Base-by-base conservation (phyloP, 129 eudicot species). In the Tagetes erecta region DNA sequence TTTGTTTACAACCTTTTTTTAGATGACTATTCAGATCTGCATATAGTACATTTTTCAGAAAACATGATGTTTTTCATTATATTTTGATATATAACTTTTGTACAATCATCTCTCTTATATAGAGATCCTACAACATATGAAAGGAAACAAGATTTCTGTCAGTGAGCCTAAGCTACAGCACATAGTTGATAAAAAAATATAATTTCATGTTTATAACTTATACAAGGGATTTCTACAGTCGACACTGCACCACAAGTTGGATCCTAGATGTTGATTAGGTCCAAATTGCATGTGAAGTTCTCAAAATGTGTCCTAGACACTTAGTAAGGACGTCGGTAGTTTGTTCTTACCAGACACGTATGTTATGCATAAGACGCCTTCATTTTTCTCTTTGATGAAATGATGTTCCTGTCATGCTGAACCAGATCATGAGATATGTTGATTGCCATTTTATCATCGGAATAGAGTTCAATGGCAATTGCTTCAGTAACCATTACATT, bases 1-100 rank as follows among this genome's bases (percentile, higher is more conserved):
- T 20, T 47, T 39, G 34, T 34, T 65, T 67, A 59, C 63, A 55
- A 27, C 51, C 7, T 11, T 68, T 39, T 40, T 38, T 36, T 72
- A 72, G 9, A 34, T 71, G 38, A 49, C 51, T 36, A 3, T 8
- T 74, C 38, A 74, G 35, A 36, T 73, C 71, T 47, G 55, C 62
- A 11, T 9, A 55, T 39, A 70, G 46, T 31, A 27, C 66, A 53
- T 55, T 47, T 38, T 55, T 10, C 8, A 2, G 64, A 57, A 57
- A 57, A 57, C 64, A 57, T 57, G 8, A 8, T 7, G 38, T 9
- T 7, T 56, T 55, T 57, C 33, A 1, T 12, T 51, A 51, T 51
- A 13, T 12, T 51, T 51, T 51, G 27, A 12, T 12, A 51, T 51
- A 51, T 51, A 51, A 51, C 27, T 12, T 51, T 1, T n/a, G 27